Evolutionary conservation across 2,329 filamentous ascomycete genomes (phyloP).

Genomic region (Aspergillus sergii): DNA sequence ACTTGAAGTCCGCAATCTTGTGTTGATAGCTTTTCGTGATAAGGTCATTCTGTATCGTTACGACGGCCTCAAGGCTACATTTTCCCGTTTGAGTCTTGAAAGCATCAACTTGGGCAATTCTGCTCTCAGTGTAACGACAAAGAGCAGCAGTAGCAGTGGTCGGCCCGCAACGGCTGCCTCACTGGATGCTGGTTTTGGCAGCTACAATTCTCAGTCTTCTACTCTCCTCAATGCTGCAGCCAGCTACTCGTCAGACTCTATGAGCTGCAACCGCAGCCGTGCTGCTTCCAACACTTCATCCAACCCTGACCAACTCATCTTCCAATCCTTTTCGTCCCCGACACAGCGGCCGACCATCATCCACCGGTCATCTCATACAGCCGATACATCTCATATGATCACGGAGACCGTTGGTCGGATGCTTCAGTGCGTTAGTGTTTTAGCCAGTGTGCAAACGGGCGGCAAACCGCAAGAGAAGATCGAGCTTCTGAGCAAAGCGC

Average conservation of each 20-base stretch:
- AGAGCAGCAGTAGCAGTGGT: conserved; percentile 48
- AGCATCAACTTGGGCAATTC: conserved; percentile 62
- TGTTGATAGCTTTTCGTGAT: conserved; percentile 86
- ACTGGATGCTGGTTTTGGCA: conserved; percentile 72
- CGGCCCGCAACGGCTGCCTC: conserved; percentile 75
- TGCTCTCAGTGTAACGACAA: conserved; percentile 42
- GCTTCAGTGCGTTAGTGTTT: conserved; percentile 92
- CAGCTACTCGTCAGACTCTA: conserved; percentile 54
- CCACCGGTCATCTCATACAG: conserved; percentile 31
- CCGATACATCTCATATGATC: conserved; percentile 67
- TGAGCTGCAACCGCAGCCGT: conserved; percentile 66
- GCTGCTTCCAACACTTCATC: conserved; percentile 82
- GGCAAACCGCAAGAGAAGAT: conserved; percentile 78
- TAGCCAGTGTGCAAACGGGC: conserved; percentile 73
- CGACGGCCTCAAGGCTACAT: conserved; percentile 84
- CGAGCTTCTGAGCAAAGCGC: conserved; percentile 77
- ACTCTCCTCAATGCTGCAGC: conserved; percentile 73
- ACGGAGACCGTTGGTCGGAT: conserved; percentile 94
- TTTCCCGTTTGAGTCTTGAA: conserved; percentile 85
- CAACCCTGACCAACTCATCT: conserved; percentile 47
- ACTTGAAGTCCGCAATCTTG: conserved; percentile 85
- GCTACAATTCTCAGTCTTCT: conserved; percentile 77
- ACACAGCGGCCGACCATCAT: conserved; percentile 38
- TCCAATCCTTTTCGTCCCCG: conserved; percentile 46
- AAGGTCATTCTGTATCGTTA: conserved; percentile 85